phyloP scores from a whole-genome alignment of 441 rosid genomes.

The Eugenia klotzschiana region DNA sequence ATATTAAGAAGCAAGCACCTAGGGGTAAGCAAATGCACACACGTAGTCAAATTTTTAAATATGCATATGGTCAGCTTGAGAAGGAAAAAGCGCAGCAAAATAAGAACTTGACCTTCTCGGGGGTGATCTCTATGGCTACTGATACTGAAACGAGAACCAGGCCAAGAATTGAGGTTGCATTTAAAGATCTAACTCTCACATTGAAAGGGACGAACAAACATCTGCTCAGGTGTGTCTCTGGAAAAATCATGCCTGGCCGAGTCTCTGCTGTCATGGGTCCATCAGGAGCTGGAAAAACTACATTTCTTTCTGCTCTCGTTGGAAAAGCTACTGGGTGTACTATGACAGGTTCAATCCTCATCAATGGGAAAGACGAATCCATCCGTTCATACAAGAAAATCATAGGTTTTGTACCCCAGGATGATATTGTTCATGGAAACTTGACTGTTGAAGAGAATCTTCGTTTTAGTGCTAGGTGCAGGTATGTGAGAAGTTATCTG shows the following conservation, averaged over 20 bases:
- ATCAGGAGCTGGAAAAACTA: constrained; percentile 98
- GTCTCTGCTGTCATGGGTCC: constrained; percentile 99
- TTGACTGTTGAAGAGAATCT: constrained; percentile 91
- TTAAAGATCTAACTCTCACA: constrained; percentile 72
- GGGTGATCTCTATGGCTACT: constrained; percentile 75
- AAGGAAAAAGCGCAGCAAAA: constrained; percentile 84
- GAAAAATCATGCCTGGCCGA: constrained; percentile 77
- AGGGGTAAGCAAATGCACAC: constrained; percentile 74
- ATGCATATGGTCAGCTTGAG: constrained; percentile 90
- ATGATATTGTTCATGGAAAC: constrained; percentile 97
- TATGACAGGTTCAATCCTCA: constrained; percentile 54
- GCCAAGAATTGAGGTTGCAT: constrained; percentile 60
- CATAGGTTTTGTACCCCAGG: constrained; percentile 92
- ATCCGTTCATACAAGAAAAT: constrained; percentile 78
- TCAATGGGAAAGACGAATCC: constrained; percentile 69
- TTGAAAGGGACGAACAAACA: constrained; percentile 71
- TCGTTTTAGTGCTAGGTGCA: constrained; percentile 98
- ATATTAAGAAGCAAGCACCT: constrained; percentile 50
- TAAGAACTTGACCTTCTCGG: constrained; percentile 79
- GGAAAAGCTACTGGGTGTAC: constrained; percentile 79
- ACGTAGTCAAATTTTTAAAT: constrained; percentile 88
- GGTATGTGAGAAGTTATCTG: constrained; percentile 25
- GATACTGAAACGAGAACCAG: constrained; percentile 57
- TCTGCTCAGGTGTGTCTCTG: constrained; percentile 77
- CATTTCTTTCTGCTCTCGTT: constrained; percentile 83